These are phyloP conservation scores for Centella asiatica DNA, from an alignment of 129 eudicot genomes.

Conservation along the genomic window DNA sequence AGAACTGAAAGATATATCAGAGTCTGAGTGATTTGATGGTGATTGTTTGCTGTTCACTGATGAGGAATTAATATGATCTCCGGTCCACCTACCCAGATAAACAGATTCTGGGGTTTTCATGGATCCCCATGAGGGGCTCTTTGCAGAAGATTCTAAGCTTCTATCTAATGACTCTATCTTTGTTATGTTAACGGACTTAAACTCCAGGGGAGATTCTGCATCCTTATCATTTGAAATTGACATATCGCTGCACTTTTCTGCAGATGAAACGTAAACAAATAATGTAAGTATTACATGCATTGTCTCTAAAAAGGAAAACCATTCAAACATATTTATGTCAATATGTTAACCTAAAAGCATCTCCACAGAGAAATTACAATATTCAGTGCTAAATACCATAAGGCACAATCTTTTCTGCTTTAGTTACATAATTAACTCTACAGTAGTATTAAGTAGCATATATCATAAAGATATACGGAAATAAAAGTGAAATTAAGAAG, in stretches of 20 bases:
- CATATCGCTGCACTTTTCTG: constrained; percentile 17
- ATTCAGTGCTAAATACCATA: neutral
- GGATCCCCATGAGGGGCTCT: constrained; percentile 15
- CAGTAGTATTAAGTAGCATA: too few relatives aligned
- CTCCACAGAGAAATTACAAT: neutral
- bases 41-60: constrained; percentile 28
- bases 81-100: constrained; percentile 13
- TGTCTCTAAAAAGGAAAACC: neutral
- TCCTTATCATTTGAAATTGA: constrained; percentile 9
- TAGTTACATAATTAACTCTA: too few relatives aligned
- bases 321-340: neutral
- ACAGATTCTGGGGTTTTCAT: constrained; percentile 16
- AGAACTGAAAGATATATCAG: constrained; percentile 1
- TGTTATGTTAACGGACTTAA: constrained; percentile 8
- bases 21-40: constrained; percentile 8
- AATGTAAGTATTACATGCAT: neutral
- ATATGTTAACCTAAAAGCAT: too few relatives aligned
- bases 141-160: constrained; percentile 16
- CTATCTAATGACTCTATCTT: neutral
- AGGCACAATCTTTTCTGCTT: too few relatives aligned
- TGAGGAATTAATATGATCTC: constrained; percentile 22
- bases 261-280: neutral
- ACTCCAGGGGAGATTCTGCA: constrained; percentile 13
- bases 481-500: too few relatives aligned
- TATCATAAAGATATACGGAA: too few relatives aligned